A percentile compares a stretch with the other conserved stretches of the same genome.
These are phyloP conservation scores for Candida buenavistaensis DNA, from an alignment of 1,139 yeast genomes.

Conservation along the genomic window DNA sequence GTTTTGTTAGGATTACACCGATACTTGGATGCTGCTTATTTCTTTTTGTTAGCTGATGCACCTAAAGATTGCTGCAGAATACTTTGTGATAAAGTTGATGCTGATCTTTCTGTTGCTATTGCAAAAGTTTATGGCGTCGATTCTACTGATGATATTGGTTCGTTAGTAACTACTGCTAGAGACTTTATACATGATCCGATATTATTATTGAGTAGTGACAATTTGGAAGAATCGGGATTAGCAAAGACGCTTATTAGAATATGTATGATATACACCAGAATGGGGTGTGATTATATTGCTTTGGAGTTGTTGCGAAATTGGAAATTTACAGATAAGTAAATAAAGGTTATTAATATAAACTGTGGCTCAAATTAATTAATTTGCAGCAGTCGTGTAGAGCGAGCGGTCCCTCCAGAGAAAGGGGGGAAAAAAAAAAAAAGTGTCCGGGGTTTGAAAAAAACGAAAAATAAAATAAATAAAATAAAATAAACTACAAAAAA, in stretches of 20 bases:
- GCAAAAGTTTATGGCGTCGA: slow-evolving; percentile 60
- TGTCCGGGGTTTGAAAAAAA: too few relatives aligned
- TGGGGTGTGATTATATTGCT: slow-evolving; percentile 90
- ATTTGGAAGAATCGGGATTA: slow-evolving; percentile 36
- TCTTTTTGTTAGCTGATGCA: slow-evolving; percentile 79
- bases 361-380: too few relatives aligned
- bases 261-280: slow-evolving; percentile 67
- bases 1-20: slow-evolving; percentile 88
- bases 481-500: too few relatives aligned
- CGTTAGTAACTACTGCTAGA: slow-evolving; percentile 18
- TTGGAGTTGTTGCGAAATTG: slow-evolving; percentile 64
- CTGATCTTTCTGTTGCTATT: slow-evolving; percentile 74
- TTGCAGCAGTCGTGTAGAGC: too few relatives aligned
- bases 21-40: slow-evolving; percentile 83
- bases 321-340: slow-evolving; percentile 48
- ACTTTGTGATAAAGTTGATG: slow-evolving; percentile 66
- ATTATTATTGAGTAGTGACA: slow-evolving; percentile 53
- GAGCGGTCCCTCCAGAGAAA: too few relatives aligned
- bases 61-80: slow-evolving; percentile 78
- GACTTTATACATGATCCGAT: slow-evolving; percentile 64
- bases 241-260: slow-evolving; percentile 52
- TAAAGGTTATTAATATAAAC: neutral
- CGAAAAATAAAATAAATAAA: too few relatives aligned
- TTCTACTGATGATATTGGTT: slow-evolving; percentile 10
- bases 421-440: too few relatives aligned